Evolutionary conservation across 179 eudicot species (phyloP).

Genomic region (Corrigiola litoralis): DNA sequence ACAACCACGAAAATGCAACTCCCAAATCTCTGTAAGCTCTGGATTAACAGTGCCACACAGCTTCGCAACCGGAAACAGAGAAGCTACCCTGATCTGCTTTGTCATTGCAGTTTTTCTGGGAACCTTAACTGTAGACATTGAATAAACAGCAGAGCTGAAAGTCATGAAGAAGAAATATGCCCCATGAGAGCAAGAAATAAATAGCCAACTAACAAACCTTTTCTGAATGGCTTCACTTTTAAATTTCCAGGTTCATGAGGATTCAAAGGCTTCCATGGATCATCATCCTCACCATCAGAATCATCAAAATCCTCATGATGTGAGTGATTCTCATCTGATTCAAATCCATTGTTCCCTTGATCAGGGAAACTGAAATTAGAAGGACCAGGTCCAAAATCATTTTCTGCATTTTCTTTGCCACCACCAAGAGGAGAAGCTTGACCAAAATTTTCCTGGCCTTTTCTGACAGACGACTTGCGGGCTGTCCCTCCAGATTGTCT

Average conservation of each 20-base stretch:
- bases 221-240: constrained; percentile 77
- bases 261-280: constrained; percentile 93
- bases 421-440: constrained; percentile 32
- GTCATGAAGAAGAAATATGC: constrained; percentile 1
- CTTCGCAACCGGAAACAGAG: constrained; percentile 73
- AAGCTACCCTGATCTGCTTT: constrained; percentile 28
- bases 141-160: constrained; percentile 5
- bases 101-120: constrained; percentile 27
- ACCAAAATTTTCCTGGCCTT: constrained; percentile 32
- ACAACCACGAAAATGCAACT: constrained; percentile 26
- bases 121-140: constrained; percentile 51
- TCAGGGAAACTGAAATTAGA: constrained; percentile 28
- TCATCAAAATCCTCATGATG: constrained; percentile 45
- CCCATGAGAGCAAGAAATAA: constrained; percentile 4
- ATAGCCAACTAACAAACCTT: constrained; percentile 40
- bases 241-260: constrained; percentile 89
- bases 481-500: constrained; percentile 50
- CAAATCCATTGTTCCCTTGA: constrained; percentile 37
- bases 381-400: constrained; percentile 35
- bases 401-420: constrained; percentile 21
- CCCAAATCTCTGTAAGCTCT: constrained; percentile 63
- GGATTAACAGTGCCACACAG: constrained; percentile 52
- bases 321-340: constrained; percentile 45
- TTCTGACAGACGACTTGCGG: constrained; percentile 48
- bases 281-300: constrained; percentile 54